Evolutionary conservation across 129 eudicot genomes (phyloP).

Genomic region (Heracleum sosnowskyi): DNA sequence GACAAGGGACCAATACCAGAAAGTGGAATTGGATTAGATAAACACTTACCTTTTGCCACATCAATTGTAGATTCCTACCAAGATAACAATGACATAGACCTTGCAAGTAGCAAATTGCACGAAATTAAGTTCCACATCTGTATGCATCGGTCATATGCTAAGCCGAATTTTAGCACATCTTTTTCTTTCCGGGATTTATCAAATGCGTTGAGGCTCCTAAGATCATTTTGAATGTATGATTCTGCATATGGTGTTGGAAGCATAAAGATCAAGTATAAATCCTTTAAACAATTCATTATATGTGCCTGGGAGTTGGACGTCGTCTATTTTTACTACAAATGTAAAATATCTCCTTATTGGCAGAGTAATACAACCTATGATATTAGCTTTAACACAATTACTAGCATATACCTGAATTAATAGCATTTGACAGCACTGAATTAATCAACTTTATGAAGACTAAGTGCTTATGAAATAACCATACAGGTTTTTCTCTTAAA

Average conservation of each 20-base stretch:
- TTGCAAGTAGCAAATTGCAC: constrained; percentile 3
- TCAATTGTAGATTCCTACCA: constrained; percentile 26
- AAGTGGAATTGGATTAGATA: constrained; percentile 9
- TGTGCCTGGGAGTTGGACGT: background rate
- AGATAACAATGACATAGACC: constrained; percentile 16
- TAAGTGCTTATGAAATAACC: background rate
- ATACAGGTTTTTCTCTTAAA: constrained; percentile 13
- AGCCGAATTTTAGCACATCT: background rate
- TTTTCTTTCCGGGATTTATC: background rate
- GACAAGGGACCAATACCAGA: constrained; percentile 25
- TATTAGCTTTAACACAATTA: background rate
- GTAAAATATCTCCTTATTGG: background rate
- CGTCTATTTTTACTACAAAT: background rate
- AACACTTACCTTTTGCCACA: constrained; percentile 23
- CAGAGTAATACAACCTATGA: background rate
- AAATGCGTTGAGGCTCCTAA: too few relatives aligned
- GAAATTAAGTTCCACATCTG: background rate
- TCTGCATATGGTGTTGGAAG: too few relatives aligned
- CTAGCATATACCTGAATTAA: constrained; percentile 11
- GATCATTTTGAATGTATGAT: too few relatives aligned
- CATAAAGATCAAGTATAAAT: too few relatives aligned
- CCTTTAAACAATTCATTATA: background rate
- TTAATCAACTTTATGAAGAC: background rate
- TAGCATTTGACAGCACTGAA: constrained; percentile 13
- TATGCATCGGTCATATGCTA: background rate